Evolutionary conservation across 1,139 yeast genomes (phyloP).

Genomic region (Kurtzmaniella quercitrusa): DNA sequence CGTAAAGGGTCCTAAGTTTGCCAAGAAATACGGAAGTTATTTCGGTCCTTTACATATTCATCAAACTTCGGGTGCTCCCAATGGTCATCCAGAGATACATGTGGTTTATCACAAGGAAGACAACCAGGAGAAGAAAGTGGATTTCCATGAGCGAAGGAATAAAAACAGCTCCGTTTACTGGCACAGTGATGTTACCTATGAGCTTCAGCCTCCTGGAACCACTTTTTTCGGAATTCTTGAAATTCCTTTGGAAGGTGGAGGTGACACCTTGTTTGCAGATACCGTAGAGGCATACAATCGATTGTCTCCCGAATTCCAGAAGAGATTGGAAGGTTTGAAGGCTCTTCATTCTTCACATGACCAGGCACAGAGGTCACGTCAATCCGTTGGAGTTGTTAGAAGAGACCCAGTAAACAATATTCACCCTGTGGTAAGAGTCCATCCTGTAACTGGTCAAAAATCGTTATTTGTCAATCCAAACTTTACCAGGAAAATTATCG

Average conservation of each 20-base stretch:
- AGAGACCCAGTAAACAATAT: constrained; percentile 25
- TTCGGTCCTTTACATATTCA: constrained; percentile 39
- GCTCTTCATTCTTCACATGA: constrained; percentile 23
- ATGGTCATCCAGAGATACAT: constrained; percentile 32
- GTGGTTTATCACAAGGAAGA: constrained; percentile 18
- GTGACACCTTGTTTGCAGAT: constrained; percentile 35
- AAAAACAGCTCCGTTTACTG: constrained; percentile 24
- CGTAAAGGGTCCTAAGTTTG: constrained; percentile 28
- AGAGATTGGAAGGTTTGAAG: constrained; percentile 23
- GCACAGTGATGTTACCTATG: constrained; percentile 42
- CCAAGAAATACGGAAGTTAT: constrained; percentile 26
- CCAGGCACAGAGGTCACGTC: constrained; percentile 32
- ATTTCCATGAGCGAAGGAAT: constrained; percentile 21
- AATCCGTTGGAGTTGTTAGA: constrained; percentile 22
- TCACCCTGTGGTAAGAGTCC: constrained; percentile 25
- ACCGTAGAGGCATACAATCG: constrained; percentile 28
- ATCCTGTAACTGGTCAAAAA: constrained; percentile 25
- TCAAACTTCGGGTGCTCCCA: constrained; percentile 40
- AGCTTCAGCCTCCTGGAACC: constrained; percentile 35
- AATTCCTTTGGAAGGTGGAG: constrained; percentile 36
- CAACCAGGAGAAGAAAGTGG: constrained; percentile 23
- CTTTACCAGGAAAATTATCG: constrained; percentile 24
- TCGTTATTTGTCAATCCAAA: constrained; percentile 21
- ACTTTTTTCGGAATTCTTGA: constrained; percentile 36
- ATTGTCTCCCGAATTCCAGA: constrained; percentile 24